A percentile compares a stretch with the other conserved stretches of the same genome.
Conservation (phyloP, 2,329 filamentous ascomycete genomes). For the Ophiostoma quercus region DNA sequence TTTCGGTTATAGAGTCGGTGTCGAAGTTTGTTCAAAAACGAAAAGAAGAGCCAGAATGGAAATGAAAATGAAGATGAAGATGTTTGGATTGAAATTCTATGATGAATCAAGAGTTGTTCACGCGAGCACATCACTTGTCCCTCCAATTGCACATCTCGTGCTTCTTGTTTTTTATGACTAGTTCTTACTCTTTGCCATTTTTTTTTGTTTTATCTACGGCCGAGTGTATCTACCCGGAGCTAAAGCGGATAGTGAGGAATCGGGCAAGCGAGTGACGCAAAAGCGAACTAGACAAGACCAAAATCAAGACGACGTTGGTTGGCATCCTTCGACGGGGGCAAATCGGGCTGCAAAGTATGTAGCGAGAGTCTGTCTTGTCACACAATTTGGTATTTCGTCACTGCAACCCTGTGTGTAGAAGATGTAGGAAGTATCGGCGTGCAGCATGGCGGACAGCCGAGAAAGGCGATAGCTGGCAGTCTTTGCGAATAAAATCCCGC, state of each 20-base stretch:
- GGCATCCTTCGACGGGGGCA: background rate
- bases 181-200: background rate
- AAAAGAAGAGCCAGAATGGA: background rate
- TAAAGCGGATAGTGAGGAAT: background rate
- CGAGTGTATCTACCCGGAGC: constrained; percentile 4
- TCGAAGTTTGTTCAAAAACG: background rate
- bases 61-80: background rate
- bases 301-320: background rate
- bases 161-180: background rate
- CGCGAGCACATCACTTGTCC: background rate
- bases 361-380: background rate
- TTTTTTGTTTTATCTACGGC: background rate
- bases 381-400: background rate
- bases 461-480: background rate
- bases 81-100: background rate
- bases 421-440: background rate
- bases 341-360: background rate
- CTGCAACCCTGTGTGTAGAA: background rate
- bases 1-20: background rate
- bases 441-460: background rate
- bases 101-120: background rate
- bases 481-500: background rate
- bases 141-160: background rate
- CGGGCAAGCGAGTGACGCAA: background rate
- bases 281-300: background rate